Evolutionary conservation across 2,329 filamentous ascomycete genomes (phyloP), one percentile per base, ranked within the genome.

Genomic region (Scedosporium dehoogii): DNA sequence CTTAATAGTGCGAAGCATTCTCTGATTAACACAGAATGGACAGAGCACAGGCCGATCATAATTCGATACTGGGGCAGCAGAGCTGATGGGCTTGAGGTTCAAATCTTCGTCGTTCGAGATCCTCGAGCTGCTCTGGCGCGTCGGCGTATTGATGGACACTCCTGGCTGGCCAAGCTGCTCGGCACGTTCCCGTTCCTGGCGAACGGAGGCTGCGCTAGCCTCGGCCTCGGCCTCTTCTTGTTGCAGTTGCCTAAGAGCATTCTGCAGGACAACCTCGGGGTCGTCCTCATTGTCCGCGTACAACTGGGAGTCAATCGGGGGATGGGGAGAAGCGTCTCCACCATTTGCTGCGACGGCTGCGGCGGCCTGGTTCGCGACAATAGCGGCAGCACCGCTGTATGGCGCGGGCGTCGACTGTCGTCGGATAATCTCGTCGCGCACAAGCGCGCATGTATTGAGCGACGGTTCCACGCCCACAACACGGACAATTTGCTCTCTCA

Each of bases 1-100:
- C 70, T 83, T 85, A 56, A 85, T 82, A 1, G 78, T 82, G 18
- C 82, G 75, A 60, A 86, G 75, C 82, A 85, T 84, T 5, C 83
- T 77, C 67, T 84, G 80, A 66, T 85, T 86, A 42, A 86, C 78
- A 65, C 83, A 86, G 66, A 84, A 86, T 1, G 83, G 83, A 65
- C 83, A 86, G 18, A 83, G 76, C 29, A 84, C 70, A 1, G 83
- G 81, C 21, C 77, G 71, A 42, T 85, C 80, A 38, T 75, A 73
- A 5, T 72, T 71, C 3, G 78, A 74, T 29, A 81, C 69, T 6
- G 80, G 78, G 3, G 73, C 76, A 16, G 78, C 78, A 16, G 79
- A 78, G 29, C 81, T 77, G 58, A 84, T 84, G 1, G 82, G 82
- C 3, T 82, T 84, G 48, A 85, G 73, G 3, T 77, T 82, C 41